These are phyloP conservation scores for Ramalina peruviana DNA, from an alignment of 495 filamentous ascomycete species.

Conservation along the genomic window DNA sequence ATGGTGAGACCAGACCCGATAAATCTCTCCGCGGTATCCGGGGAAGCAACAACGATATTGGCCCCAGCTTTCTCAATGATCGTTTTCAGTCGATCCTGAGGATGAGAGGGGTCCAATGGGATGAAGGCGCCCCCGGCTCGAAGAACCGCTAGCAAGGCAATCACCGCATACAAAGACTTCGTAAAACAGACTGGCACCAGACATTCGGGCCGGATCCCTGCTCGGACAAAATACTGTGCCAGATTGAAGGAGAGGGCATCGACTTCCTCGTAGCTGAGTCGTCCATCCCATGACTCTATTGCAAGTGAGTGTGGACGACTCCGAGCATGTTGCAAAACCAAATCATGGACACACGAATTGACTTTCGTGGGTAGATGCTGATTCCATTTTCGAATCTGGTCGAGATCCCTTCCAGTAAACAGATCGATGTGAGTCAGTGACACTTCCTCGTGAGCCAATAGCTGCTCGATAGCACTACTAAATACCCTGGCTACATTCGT, in stretches of 20 bases:
- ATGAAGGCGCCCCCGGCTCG: slow-evolving; percentile 48
- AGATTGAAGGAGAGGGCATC: slow-evolving; percentile 16
- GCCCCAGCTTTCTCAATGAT: slow-evolving; percentile 38
- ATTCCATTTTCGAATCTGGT: slow-evolving; percentile 25
- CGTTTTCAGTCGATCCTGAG: slow-evolving; percentile 36
- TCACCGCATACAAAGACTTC: slow-evolving; percentile 40
- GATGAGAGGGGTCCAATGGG: slow-evolving; percentile 41
- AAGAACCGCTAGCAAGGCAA: slow-evolving; percentile 40
- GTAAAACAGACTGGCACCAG: slow-evolving; percentile 44
- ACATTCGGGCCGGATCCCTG: slow-evolving; percentile 34
- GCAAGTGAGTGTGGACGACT: slow-evolving; percentile 17
- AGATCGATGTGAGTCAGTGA: slow-evolving; percentile 2
- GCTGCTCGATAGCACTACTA: neutral
- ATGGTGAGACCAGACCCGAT: neutral
- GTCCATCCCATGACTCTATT: slow-evolving; percentile 25
- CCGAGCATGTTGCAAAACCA: slow-evolving; percentile 12
- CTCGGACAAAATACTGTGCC: slow-evolving; percentile 20
- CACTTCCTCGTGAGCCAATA: neutral
- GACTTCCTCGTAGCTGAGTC: slow-evolving; percentile 24
- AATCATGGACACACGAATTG: slow-evolving; percentile 17
- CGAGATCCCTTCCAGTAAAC: slow-evolving; percentile 6
- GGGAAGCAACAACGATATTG: slow-evolving; percentile 15
- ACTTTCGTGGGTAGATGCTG: slow-evolving; percentile 6
- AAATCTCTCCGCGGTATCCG: slow-evolving; percentile 1
- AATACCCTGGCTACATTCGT: slow-evolving; percentile 6